Conservation (phyloP, 2,329 filamentous ascomycete genomes). For the Trichoderma lentiforme region DNA sequence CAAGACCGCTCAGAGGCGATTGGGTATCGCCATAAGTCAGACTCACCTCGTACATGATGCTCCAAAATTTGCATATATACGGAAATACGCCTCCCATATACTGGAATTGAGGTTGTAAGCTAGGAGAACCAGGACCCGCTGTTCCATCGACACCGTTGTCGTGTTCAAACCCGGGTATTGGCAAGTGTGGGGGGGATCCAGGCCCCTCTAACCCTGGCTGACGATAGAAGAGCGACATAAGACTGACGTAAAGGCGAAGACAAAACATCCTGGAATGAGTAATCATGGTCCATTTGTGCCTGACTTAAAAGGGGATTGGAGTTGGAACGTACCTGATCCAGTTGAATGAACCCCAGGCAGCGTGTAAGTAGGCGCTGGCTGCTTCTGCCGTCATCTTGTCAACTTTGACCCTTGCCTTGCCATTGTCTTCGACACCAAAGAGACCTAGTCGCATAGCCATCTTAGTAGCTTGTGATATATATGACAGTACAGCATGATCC, state of each 20-base stretch:
- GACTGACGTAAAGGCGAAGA: neutral
- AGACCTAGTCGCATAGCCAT: conserved; percentile 33
- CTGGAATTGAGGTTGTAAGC: neutral
- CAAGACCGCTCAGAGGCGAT: neutral
- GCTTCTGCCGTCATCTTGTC: neutral
- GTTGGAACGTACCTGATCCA: conserved; percentile 38
- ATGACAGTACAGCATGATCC: conserved; percentile 33
- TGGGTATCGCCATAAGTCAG: conserved; percentile 27
- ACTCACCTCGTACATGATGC: conserved; percentile 34
- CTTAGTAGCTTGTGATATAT: conserved; percentile 27
- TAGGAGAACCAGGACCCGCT: neutral
- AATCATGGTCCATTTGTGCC: neutral
- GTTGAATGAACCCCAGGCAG: conserved; percentile 36
- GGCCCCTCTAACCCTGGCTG: conserved; percentile 7
- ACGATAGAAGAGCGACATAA: conserved; percentile 7
- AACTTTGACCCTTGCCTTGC: conserved; percentile 1
- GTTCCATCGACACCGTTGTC: neutral
- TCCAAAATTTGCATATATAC: conserved; percentile 36
- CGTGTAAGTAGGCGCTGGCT: conserved; percentile 21
- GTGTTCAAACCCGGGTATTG: neutral
- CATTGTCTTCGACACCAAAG: conserved; percentile 24
- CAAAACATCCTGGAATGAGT: neutral
- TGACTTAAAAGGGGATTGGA: neutral
- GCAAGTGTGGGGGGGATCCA: neutral
- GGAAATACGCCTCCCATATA: conserved; percentile 32